phyloP scores from a whole-genome alignment of 2,329 filamentous ascomycete genomes.

The Beauveria rudraprayagi region DNA sequence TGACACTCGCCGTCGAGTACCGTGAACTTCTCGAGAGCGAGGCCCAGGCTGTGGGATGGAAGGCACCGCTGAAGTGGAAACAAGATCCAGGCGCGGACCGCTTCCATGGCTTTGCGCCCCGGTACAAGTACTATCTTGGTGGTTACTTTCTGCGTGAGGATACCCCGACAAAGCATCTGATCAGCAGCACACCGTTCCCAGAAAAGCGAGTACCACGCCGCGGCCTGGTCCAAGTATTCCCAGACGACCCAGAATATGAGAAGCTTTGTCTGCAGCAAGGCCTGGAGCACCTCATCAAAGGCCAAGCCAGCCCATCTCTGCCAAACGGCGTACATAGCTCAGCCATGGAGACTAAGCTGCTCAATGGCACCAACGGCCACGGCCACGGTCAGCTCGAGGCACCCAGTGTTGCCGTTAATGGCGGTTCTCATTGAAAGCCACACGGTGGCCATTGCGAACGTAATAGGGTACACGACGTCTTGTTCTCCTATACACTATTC shows the following conservation, averaged over 20 bases:
- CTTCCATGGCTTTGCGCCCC: conserved; percentile 46
- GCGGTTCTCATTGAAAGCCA: conserved; percentile 11
- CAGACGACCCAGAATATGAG: conserved; percentile 50
- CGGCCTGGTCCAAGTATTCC: conserved; percentile 43
- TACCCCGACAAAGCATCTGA: conserved; percentile 35
- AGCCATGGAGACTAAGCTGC: conserved; percentile 29
- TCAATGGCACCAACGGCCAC: conserved; percentile 12
- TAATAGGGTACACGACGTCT: background rate
- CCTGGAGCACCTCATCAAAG: conserved; percentile 44
- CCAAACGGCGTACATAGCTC: conserved; percentile 42
- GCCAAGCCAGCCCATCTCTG: conserved; percentile 34
- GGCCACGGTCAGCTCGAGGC: conserved; percentile 16
- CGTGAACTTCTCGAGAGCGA: conserved; percentile 49
- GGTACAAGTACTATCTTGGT: conserved; percentile 51
- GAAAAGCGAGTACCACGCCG: conserved; percentile 48
- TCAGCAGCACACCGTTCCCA: conserved; percentile 46
- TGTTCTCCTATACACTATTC: background rate
- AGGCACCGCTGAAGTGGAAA: conserved; percentile 47
- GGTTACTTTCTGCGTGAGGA: conserved; percentile 46
- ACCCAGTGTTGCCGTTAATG: conserved; percentile 23
- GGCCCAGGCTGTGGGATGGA: conserved; percentile 33
- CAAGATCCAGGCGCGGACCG: conserved; percentile 46
- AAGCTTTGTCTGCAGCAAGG: conserved; percentile 49
- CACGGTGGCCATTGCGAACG: background rate
- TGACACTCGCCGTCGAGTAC: conserved; percentile 51